Base-by-base conservation (phyloP, 768 basidiomycete genomes). In the Lactarius deliciosus region DNA sequence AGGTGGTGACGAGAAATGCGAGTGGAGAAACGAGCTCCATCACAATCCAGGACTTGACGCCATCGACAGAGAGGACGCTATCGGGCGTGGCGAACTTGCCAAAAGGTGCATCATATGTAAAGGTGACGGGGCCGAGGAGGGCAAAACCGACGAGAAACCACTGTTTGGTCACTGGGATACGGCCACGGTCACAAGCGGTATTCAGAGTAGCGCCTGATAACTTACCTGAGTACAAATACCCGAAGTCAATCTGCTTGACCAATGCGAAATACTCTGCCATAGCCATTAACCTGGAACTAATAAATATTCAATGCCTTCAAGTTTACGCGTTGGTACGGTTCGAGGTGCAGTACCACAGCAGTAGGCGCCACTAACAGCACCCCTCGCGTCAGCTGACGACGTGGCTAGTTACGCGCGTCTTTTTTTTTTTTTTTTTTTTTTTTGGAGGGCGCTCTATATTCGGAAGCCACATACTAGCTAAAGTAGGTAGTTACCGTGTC, bases 51-150 rank as follows among this genome's bases (percentile, higher is more conserved):
- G 89, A 69, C 65, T 73, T 78, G 65, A 81, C 76, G 28, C 80
- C 81, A 68, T 92, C 83, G 8, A 90, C 70, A 13, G 86, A 75
- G 68, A 87, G 76, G 64, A 81, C 68, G 69, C 80, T 82, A 34
- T 83, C 69, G 50, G 74, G 68, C 0, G 82, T 84, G 0, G 86
- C 75, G 73, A 94, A 94, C 0, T 90, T 83, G 11, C 94, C 94
- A 74, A 93, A 93, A 0, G 91, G 91, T 0, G 92, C 93, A 73
- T 94, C 80, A 60, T 91, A 73, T 60, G 86, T 43, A 68, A 89
- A 80, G 11, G 75, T 69, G 0, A 79, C 28, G 0, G 83, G 84
- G 20, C 54, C 60, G 11, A 54, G 11, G 16, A 67, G 32, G 18
- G 60, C n/a, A 40, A 60, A 60, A 1, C 53, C 38, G 38, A 30